Evolutionary conservation across 305 asterid genomes (phyloP), one percentile per base, ranked within the genome.

Genomic region (Fraxinus dipetala): DNA sequence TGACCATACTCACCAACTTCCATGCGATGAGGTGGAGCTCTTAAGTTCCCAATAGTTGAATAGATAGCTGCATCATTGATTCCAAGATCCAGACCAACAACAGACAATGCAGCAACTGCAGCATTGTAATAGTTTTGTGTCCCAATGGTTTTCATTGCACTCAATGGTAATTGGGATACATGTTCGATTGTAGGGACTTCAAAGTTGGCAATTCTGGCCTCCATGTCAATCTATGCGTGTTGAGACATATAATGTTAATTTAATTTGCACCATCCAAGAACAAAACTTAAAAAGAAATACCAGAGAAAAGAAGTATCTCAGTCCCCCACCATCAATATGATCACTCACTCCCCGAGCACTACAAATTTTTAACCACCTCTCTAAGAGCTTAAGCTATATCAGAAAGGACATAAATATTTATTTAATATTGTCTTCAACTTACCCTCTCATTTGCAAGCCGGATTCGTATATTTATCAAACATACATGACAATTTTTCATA

Each of bases 1-100:
- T 4, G n/a, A 8, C 35, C 38, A 45, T 48, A 79, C 84, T 76
- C 69, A 86, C 89, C 83, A 38, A 83, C 80, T 81, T 85, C 87
- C 88, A 87, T 85, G 78, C 90, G 76, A 63, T 87, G 90, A 63
- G 88, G 87, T 48, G 85, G 88, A 79, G 85, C 54, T 77, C 78
- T 51, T 79, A 85, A 54, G 83, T 85, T 81, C 65, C 82, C 83
- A 72, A 87, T 87, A 1, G 78, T 77, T 63, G 83, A 83, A 78
- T 45, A 51, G 7, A 87, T 75, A 69, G 83, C 84, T 79, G 43
- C 81, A 76, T 45, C 69, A 8, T 87, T 77, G 28, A 85, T 83
- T 30, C 85, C 88, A 75, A 87, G 56, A 81, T 81, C 88, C 72
- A 85, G 79, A 36, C 82, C 90, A 4, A 81, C 72, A 43, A 85